Base-by-base conservation (phyloP, 208 protist species). In the Trypanosoma melophagium region DNA sequence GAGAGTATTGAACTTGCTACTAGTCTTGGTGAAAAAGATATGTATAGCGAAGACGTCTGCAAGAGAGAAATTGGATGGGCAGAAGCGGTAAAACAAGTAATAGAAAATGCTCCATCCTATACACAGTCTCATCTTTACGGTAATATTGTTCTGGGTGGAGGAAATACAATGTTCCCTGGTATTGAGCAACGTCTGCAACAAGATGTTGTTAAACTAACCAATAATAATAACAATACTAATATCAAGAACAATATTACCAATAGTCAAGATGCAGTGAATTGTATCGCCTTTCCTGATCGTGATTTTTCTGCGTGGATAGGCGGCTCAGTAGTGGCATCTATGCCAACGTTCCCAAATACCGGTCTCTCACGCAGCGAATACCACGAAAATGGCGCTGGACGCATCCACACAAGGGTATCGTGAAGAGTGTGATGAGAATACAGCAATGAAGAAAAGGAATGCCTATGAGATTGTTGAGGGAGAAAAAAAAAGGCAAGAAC, bases 131-230 rank as follows among this genome's bases (percentile, higher is more conserved):
- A 60, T 4, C 74, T 99, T 0, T 98, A 93, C 69, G 56, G 57
- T 4, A 98, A 94, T 64, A 87, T 99, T 42, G 86, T 99, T 16
- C 79, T 99, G 4, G 95, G 93, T 42, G 97, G 97, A 44, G 98
- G 98, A 17, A 96, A 84, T 19, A 98, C 95, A n/a, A 78, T 94
- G 60, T 61, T 97, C 31, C 60, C 62, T 12, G 80, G 84, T 22
- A 65, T 93, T 16, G 87, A 94, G 54, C 69, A 94, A 45, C 86
- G 92, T 3, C 57, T 97, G 44, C 89, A 92, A 66, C 78, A 69
- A 9, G 90, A 96, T 38, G 74, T 97, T 24, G 24, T 40, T 19
- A 22, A n/a, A 22, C 50, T 77, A 55, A 56, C 24, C 24, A 16
- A 35, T 0, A 10, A 16, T 35, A 17, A 35, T 2, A 56, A 35